Base-by-base conservation (phyloP, 2,329 filamentous ascomycete species). In the Penicillium sp. region DNA sequence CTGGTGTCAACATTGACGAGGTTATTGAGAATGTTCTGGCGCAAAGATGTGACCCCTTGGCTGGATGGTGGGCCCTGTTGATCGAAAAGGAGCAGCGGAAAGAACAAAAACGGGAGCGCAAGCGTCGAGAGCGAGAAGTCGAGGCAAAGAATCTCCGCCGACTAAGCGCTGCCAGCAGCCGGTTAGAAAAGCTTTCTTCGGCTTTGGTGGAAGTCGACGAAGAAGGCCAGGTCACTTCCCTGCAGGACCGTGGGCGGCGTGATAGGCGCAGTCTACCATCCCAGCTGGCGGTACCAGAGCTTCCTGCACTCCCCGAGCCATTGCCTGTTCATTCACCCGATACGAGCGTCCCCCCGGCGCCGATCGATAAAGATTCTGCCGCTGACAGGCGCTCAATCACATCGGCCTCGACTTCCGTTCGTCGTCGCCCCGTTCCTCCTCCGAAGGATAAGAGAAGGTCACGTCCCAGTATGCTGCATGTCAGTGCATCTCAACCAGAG, bases 11-110 rank as follows among this genome's bases (percentile, higher is more conserved):
- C 72, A 95, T 96, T 61, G 95, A 99, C 74, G 86, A 90, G 63
- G 92, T 99, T 8, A 94, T 98, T 65, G 94, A 98, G 75, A 96
- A 95, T 70, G 95, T 99, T 3, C 79, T 97, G 38, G 88, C 93
- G 4, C 92, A 97, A 75, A 86, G 92, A 67, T 98, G 95, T 73
- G 94, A 99, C 78, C 86, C 90, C 6, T 81, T 99, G 53, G 92
- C 93, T 55, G 95, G 95, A 6, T 99, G 95, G 95, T 99, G 95
- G 95, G 91, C 92, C 3, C 79, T 99, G 30, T 80, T 99, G 42
- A 88, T 98, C 10, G 95, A 98, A 73, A 99, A 98, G 76, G 95
- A 99, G 74, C 88, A 93, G 74, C 88, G 93, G 9, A 99, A 99
- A 77, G 89, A 93, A 66, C 85, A 81, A 64, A 85, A 93, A 63